phyloP scores from a whole-genome alignment of 192 early-diverging fungal genomes.

The Allomyces arbusculus region DNA sequence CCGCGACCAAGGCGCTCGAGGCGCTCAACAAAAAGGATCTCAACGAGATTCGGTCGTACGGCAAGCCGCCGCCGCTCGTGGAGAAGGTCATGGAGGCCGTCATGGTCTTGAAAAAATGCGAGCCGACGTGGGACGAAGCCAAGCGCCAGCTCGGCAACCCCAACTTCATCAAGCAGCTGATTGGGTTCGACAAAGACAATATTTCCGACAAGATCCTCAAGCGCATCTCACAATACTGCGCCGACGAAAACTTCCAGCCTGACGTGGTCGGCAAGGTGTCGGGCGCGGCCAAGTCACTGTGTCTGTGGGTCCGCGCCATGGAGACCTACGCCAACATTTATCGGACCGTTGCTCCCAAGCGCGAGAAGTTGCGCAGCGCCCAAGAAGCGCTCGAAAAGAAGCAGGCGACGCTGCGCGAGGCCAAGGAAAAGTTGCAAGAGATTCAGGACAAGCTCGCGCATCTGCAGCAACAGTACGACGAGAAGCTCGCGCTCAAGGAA shows the following conservation, averaged over 20 bases:
- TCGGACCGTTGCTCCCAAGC: slow-evolving; percentile 83
- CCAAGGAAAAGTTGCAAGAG: slow-evolving; percentile 57
- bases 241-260: slow-evolving; percentile 73
- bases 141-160: slow-evolving; percentile 64
- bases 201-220: slow-evolving; percentile 59
- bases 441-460: slow-evolving; percentile 66
- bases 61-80: slow-evolving; percentile 85
- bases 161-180: slow-evolving; percentile 86
- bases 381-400: slow-evolving; percentile 55
- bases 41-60: slow-evolving; percentile 89
- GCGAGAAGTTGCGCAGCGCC: slow-evolving; percentile 66
- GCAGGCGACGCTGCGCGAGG: slow-evolving; percentile 43
- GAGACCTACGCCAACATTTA: slow-evolving; percentile 84
- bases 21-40: slow-evolving; percentile 93
- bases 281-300: slow-evolving; percentile 93
- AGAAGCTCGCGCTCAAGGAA: slow-evolving; percentile 81
- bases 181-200: slow-evolving; percentile 78
- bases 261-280: slow-evolving; percentile 85
- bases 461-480: slow-evolving; percentile 93
- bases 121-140: slow-evolving; percentile 68
- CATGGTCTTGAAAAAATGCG: slow-evolving; percentile 75
- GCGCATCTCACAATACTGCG: slow-evolving; percentile 63
- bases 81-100: slow-evolving; percentile 95
- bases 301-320: slow-evolving; percentile 95
- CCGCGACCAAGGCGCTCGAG: slow-evolving; percentile 81